These are phyloP conservation scores for Colletotrichum sp. DNA, from an alignment of 2,329 filamentous ascomycete species.

Conservation along the genomic window DNA sequence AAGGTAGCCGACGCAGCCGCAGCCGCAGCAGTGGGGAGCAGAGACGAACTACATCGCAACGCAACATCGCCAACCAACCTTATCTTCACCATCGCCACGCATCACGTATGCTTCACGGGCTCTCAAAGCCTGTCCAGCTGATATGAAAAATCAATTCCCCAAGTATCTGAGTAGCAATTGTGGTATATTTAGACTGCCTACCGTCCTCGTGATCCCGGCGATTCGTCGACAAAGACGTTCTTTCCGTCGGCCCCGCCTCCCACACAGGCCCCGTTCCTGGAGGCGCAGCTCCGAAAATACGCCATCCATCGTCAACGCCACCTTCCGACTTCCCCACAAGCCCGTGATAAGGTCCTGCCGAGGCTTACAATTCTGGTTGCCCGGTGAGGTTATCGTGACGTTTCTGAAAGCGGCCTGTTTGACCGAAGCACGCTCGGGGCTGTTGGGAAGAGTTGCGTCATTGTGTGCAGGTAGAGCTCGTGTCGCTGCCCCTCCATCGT, in stretches of 20 bases:
- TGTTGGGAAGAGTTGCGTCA: not conserved
- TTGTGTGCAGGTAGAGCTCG: not conserved
- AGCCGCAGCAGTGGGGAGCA: not conserved
- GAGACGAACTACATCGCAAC: not conserved
- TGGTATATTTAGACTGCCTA: constrained; percentile 12
- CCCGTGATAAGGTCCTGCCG: not conserved
- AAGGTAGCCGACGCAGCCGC: not conserved
- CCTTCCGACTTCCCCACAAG: constrained; percentile 1
- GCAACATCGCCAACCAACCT: not conserved
- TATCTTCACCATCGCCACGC: not conserved
- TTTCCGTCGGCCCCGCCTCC: not conserved
- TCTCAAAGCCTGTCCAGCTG: not conserved
- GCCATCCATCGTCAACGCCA: constrained; percentile 7
- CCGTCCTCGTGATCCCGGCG: not conserved
- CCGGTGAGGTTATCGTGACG: not conserved
- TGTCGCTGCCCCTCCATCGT: not conserved
- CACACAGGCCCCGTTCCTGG: not conserved
- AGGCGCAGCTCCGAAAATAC: constrained; percentile 11
- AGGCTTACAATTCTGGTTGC: not conserved
- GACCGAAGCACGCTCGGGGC: not conserved
- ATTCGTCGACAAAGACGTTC: not conserved
- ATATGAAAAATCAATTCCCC: not conserved
- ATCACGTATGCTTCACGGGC: not conserved
- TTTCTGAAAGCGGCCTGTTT: not conserved
- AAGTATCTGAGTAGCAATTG: not conserved